These are phyloP conservation scores for Leptodermis oblonga DNA, from an alignment of 257 asterid genomes.

Conservation along the genomic window DNA sequence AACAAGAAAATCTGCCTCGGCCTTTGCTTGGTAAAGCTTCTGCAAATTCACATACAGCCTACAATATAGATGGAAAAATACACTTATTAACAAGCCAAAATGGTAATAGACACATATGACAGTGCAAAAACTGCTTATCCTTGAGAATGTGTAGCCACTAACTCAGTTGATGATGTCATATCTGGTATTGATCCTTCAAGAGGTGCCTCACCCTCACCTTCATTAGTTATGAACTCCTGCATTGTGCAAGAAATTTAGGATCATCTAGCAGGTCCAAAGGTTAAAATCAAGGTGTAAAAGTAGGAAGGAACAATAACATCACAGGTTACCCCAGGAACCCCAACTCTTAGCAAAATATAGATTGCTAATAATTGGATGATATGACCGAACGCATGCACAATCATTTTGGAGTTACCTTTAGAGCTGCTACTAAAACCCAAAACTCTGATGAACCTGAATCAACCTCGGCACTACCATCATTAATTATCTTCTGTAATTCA, in stretches of 20 bases:
- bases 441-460: constrained; percentile 72
- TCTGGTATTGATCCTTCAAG: constrained; percentile 97
- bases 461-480: constrained; percentile 69
- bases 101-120: constrained; percentile 1
- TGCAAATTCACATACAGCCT: constrained; percentile 83
- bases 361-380: not conserved
- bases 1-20: constrained; percentile 79
- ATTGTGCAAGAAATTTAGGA: constrained; percentile 13
- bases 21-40: constrained; percentile 90
- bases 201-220: constrained; percentile 97
- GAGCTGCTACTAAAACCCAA: constrained; percentile 94
- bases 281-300: not conserved
- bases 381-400: not conserved
- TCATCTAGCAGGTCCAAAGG: constrained; percentile 13
- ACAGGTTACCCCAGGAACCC: not conserved
- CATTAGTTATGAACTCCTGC: constrained; percentile 82
- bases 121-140: constrained; percentile 4
- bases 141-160: constrained; percentile 33
- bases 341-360: not conserved
- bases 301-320: not conserved
- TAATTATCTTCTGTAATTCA: constrained; percentile 49
- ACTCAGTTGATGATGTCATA: constrained; percentile 99
- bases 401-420: constrained; percentile 46
- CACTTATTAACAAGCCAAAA: constrained; percentile 2
- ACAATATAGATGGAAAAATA: constrained; percentile 23